These are phyloP conservation scores for Ambrosiella cleistominuta DNA, from an alignment of 2,329 filamentous ascomycete genomes.

Conservation along the genomic window DNA sequence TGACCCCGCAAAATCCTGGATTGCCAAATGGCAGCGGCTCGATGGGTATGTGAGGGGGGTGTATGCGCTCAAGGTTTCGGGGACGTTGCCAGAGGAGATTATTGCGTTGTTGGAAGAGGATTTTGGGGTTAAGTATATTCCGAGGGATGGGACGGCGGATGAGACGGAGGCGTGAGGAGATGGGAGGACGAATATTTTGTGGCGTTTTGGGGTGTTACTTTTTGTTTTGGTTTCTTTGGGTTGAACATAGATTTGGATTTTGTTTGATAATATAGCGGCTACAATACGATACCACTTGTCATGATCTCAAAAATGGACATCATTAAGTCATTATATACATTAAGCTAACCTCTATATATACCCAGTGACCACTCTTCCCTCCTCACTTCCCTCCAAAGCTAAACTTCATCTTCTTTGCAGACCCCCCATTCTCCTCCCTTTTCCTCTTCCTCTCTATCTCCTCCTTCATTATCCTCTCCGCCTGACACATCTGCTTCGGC, in stretches of 20 bases:
- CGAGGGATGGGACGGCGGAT: slow-evolving; percentile 26
- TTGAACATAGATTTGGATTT: neutral
- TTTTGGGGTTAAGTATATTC: slow-evolving; percentile 46
- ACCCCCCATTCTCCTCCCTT: slow-evolving; percentile 28
- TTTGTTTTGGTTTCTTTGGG: neutral
- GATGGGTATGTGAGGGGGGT: slow-evolving; percentile 76
- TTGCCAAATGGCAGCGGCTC: slow-evolving; percentile 88
- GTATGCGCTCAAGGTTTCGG: slow-evolving; percentile 89
- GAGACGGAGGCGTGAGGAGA: neutral
- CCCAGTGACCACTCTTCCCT: neutral
- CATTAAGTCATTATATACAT: neutral
- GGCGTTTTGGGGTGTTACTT: slow-evolving; percentile 29
- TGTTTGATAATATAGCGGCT: neutral
- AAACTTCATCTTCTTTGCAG: slow-evolving; percentile 26
- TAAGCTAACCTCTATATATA: neutral
- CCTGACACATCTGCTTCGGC: slow-evolving; percentile 74
- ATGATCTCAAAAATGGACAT: neutral
- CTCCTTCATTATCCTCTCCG: slow-evolving; percentile 76
- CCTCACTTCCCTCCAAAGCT: slow-evolving; percentile 8
- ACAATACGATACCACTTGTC: no score
- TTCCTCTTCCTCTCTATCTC: slow-evolving; percentile 56
- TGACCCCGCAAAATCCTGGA: slow-evolving; percentile 75
- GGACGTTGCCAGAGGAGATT: slow-evolving; percentile 53
- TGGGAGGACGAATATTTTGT: slow-evolving; percentile 16
- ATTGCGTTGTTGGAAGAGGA: slow-evolving; percentile 43